These are phyloP conservation scores for Saccharomycopsis sp. DNA, from an alignment of 805 yeast genomes.

Conservation along the genomic window DNA sequence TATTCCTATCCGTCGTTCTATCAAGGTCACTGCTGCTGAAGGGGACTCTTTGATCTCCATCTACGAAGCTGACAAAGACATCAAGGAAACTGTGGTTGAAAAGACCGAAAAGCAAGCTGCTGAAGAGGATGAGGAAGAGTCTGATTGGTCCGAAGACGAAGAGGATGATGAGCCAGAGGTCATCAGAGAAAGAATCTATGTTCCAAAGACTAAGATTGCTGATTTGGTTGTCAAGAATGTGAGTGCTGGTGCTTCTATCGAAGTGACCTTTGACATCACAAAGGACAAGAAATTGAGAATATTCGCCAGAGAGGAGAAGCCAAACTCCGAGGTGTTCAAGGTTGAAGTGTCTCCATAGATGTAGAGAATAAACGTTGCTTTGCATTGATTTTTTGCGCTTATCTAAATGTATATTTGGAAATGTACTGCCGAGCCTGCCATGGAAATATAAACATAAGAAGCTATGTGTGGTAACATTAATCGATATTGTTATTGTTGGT, in stretches of 20 bases:
- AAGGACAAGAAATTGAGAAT: conserved; percentile 55
- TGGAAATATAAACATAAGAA: no score
- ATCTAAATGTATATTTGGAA: no score
- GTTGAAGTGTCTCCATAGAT: conserved; percentile 35
- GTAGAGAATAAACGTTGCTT: neutral
- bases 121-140: conserved; percentile 46
- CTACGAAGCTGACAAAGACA: conserved; percentile 78
- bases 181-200: conserved; percentile 64
- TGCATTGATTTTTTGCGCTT: no score
- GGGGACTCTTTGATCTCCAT: conserved; percentile 63
- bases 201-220: conserved; percentile 69
- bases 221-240: conserved; percentile 70
- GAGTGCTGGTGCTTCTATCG: conserved; percentile 58
- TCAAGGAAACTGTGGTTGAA: conserved; percentile 77
- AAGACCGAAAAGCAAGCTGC: conserved; percentile 47
- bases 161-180: conserved; percentile 89
- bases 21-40: conserved; percentile 55
- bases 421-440: no score
- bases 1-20: conserved; percentile 76
- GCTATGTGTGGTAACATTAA: no score
- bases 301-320: conserved; percentile 56
- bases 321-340: conserved; percentile 49
- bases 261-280: conserved; percentile 47
- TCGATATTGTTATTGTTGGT: no score
- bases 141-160: conserved; percentile 43